phyloP scores from a whole-genome alignment of 306 rosid species.

The Glycine latifolia region DNA sequence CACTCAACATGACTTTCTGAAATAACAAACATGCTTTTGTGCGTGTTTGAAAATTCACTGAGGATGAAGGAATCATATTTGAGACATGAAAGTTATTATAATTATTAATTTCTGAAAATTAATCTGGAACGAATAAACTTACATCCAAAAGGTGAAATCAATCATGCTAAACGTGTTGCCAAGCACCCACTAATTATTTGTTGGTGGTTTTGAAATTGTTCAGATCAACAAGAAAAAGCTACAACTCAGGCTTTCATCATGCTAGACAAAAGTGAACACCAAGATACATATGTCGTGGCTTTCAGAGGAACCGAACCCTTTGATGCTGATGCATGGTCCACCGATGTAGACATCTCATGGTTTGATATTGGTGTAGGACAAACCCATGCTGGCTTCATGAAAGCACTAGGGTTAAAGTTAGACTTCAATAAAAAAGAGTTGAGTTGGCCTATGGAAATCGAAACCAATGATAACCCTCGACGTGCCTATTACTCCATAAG shows the following conservation, averaged over 20 bases:
- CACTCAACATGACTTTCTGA: no score
- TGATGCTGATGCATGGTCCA: slow-evolving; percentile 70
- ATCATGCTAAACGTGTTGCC: no score
- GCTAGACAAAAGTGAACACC: slow-evolving; percentile 48
- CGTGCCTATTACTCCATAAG: slow-evolving; percentile 62
- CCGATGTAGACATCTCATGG: slow-evolving; percentile 72
- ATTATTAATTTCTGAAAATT: no score
- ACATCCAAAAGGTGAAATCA: no score
- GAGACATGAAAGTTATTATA: no score
- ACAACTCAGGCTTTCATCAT: slow-evolving; percentile 63
- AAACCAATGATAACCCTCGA: neutral
- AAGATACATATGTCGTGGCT: slow-evolving; percentile 60
- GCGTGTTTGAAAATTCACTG: no score
- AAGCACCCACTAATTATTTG: no score
- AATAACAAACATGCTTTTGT: no score
- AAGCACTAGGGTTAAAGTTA: slow-evolving; percentile 59
- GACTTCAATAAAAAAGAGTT: neutral
- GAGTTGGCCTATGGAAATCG: slow-evolving; percentile 57
- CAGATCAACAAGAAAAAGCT: slow-evolving; percentile 61
- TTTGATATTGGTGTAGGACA: slow-evolving; percentile 54
- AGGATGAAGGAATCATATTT: no score
- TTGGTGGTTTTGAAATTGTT: neutral
- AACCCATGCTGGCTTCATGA: slow-evolving; percentile 79
- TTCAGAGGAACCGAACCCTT: slow-evolving; percentile 75
- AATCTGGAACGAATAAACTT: no score